Evolutionary conservation across 2,329 filamentous ascomycete species (phyloP), one percentile per base, ranked within the genome.

Genomic region (Microdochium bolleyi): DNA sequence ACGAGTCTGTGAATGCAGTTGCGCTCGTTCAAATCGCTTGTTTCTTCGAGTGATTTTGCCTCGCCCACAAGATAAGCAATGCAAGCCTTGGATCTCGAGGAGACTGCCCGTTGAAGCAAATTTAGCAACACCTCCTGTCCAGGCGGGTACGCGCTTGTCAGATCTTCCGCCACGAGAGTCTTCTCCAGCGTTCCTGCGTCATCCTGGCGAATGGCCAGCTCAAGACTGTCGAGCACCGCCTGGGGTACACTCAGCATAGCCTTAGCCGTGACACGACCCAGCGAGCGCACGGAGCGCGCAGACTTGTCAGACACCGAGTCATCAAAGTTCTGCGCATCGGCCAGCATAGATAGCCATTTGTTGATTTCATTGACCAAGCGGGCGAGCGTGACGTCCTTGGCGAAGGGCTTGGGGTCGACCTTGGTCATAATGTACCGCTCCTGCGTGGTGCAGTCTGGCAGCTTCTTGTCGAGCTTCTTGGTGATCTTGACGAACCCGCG

Each of bases 381-480:
- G 1, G 70, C 68, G 22, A 76, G 73, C 50, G 73, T 74, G 25
- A 68, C 73, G 57, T 82, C 92, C 56, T 89, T 92, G 19, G 92
- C 89, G 69, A 99, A 99, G 0, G 89, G 83, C 58, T 85, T 86
- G 2, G 89, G 85, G 60, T 96, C 89, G 53, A 99, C 92, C 72
- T 95, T 96, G 49, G 90, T 90, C 41, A 88, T 84, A 55, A 99
- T 78, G 64, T 97, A 99, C 54, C 85, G 83, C 65, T 89, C 85
- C 73, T 96, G 92, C 0, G 89, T 86, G 50, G 85, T 80, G 3
- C 84, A 82, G 48, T 82, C 79, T 1, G 87, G 79, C 2, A 96
- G 82, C 73, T 95, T 96, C 74, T 99, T 99, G 72, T 99, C 94
- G 48, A 96, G 76, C 72, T 99, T 99, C 76, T 99, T 99, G 51